Evolutionary conservation across 2,329 filamentous ascomycete genomes (phyloP), one percentile per base, ranked within the genome.

Genomic region (Pezicula neosporulosa): DNA sequence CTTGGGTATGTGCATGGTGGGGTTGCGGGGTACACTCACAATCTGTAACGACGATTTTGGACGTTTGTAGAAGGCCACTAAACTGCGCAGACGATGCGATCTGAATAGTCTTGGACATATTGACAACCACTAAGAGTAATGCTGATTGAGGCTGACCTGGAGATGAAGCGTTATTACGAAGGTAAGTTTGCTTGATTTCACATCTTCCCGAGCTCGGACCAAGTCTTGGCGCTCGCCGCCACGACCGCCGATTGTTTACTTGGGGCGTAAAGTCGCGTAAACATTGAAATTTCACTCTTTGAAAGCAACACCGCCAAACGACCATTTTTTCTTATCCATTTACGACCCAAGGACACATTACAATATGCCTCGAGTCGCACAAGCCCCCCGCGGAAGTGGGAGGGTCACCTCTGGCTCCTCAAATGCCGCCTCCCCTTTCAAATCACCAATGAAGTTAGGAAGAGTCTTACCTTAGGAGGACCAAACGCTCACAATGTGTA

Each of bases 21-120:
- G 56, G 62, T 64, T 62, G 60, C 63, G 66, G 62, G 64, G 53
- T 21, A 50, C 54, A 77, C 89, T 80, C 76, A 96, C 91, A 97
- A 73, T 96, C 89, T 64, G 87, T 85, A 49, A 97, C 86, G 39
- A 97, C 89, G 53, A 96, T 82, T 59, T 81, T 83, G 33, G 89
- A 91, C 50, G 80, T 83, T 55, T 80, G 80, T 55, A 96, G 77
- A 54, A 94, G 71, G 30, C 74, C 71, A 61, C 77, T 79, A 63
- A 95, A 86, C 65, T 93, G 84, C 63, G 76, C 74, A 21, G 71
- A 66, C 1, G 81, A 84, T 56, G 72, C 69, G 56, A 85, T 82
- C 47, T 72, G 65, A 51, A 74, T 52, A 18, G 63, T 64, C 55
- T 66, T 65, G 39, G 66, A 67, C 65, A 68, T 67, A 10, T 58